Evolutionary conservation across 441 rosid genomes (phyloP).

Genomic region (Adansonia madagascariensis): DNA sequence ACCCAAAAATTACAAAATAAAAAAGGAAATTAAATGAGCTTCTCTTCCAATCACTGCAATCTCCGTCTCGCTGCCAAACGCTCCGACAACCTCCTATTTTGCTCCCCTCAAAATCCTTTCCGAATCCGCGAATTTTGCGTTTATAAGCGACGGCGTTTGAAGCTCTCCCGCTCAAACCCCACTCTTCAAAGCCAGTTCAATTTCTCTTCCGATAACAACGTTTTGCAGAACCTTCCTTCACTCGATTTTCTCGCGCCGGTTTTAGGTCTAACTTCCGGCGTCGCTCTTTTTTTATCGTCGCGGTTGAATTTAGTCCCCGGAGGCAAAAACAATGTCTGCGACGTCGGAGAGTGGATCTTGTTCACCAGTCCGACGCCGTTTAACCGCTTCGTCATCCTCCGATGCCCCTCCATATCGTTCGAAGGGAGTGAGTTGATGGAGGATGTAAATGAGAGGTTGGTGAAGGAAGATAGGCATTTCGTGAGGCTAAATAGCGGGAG

Average conservation of each 20-base stretch:
- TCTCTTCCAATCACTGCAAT: slow-evolving; percentile 18
- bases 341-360: slow-evolving; percentile 79
- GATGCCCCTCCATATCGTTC: slow-evolving; percentile 80
- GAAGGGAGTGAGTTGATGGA: slow-evolving; percentile 50
- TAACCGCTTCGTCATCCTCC: slow-evolving; percentile 80
- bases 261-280: slow-evolving; percentile 65
- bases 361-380: slow-evolving; percentile 88
- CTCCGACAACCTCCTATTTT: slow-evolving; percentile 20
- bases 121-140: slow-evolving; percentile 38
- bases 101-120: slow-evolving; percentile 23
- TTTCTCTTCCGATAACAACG: slow-evolving; percentile 47
- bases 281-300: slow-evolving; percentile 49
- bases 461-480: slow-evolving; percentile 77
- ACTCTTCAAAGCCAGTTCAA: slow-evolving; percentile 37
- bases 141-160: slow-evolving; percentile 54
- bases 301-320: slow-evolving; percentile 2
- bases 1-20: background rate
- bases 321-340: slow-evolving; percentile 21
- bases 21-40: slow-evolving; percentile 25
- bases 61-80: slow-evolving; percentile 26
- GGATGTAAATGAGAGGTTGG: slow-evolving; percentile 67
- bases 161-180: slow-evolving; percentile 38
- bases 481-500: slow-evolving; percentile 68
- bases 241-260: slow-evolving; percentile 55
- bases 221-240: slow-evolving; percentile 39